Base-by-base conservation (phyloP, 2,329 filamentous ascomycete genomes). In the Pseudocercospora fijiensis region DNA sequence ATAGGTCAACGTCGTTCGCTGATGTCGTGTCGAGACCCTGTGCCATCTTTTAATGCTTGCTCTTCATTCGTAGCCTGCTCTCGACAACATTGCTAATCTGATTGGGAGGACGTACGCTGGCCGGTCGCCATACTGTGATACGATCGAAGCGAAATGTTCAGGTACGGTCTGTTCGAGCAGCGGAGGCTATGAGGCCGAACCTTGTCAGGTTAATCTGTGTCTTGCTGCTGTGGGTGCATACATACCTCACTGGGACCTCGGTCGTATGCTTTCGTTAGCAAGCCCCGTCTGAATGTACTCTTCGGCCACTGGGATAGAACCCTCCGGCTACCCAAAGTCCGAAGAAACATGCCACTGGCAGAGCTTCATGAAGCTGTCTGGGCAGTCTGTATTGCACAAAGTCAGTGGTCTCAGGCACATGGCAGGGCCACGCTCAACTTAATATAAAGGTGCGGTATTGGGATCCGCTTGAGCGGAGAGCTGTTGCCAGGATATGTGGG, bases 1-100 rank as follows among this genome's bases (percentile, higher is more conserved):
- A 76, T 96, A 98, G 0, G 88, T 94, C 61, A 96, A 80, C 1
- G 80, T 82, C 1, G 78, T 78, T 52, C 84, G 85, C 71, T 95
- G 91, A 63, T 87, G 79, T 53, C 80, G 81, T 1, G 82, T 86
- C 59, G 88, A 80, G 24, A 88, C 83, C 9, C 84, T 85, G 56
- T 53, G 26, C n/a, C 47, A 37, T 43, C 16, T 61, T 9, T 64
- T 16, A 55, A 60, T 56, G 7, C 45, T 26, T 53, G 41, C 43
- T 63, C 49, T 66, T 56, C 28, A n/a, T 51, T 53, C 45, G 45
- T 30, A 41, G 13, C 28, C 7, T 18, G 43, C 16, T 43, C 5
- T 16, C 22, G 22, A 24, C 47, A 11, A 10, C 52, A 28, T 28
- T 63, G 37, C 45, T 24, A 26, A 43, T 16, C 28, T 51, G 37